phyloP scores from a whole-genome alignment of 306 rosid species.

The Cicer chorassanicum region DNA sequence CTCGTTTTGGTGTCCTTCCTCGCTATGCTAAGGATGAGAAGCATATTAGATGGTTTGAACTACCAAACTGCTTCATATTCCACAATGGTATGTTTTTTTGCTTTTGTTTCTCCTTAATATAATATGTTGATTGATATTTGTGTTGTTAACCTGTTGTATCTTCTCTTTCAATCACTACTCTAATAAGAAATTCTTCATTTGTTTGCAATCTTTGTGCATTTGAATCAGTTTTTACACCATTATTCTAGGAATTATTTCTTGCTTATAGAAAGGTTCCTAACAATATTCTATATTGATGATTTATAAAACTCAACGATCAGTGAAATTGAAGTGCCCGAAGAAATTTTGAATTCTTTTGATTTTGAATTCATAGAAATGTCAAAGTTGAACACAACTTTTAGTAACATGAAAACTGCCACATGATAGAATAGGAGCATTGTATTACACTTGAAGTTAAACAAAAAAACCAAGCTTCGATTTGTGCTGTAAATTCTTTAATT shows the following conservation, averaged over 20 bases:
- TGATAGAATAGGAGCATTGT: background rate
- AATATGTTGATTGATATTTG: slow-evolving; percentile 11
- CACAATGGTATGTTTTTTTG: slow-evolving; percentile 72
- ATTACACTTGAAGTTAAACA: background rate
- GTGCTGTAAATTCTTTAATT: slow-evolving; percentile 22
- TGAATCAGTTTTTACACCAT: too few relatives aligned
- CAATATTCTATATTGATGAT: too few relatives aligned
- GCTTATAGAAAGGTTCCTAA: too few relatives aligned
- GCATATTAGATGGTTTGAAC: slow-evolving; percentile 89
- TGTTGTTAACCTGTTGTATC: too few relatives aligned
- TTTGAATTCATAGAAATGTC: slow-evolving; percentile 1
- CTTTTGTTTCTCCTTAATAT: slow-evolving; percentile 28
- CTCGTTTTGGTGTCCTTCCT: slow-evolving; percentile 94
- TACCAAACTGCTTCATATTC: slow-evolving; percentile 96
- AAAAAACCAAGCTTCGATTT: slow-evolving; percentile 19
- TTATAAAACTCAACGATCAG: too few relatives aligned
- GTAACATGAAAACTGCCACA: slow-evolving; percentile 23
- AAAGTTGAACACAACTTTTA: background rate
- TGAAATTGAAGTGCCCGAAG: too few relatives aligned
- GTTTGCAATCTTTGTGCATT: too few relatives aligned
- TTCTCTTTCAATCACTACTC: too few relatives aligned
- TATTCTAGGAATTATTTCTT: too few relatives aligned
- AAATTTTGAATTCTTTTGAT: background rate
- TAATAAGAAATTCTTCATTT: too few relatives aligned
- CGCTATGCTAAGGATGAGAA: slow-evolving; percentile 88